phyloP scores from a whole-genome alignment of 495 filamentous ascomycete genomes.

The Hypoxylon rickii region DNA sequence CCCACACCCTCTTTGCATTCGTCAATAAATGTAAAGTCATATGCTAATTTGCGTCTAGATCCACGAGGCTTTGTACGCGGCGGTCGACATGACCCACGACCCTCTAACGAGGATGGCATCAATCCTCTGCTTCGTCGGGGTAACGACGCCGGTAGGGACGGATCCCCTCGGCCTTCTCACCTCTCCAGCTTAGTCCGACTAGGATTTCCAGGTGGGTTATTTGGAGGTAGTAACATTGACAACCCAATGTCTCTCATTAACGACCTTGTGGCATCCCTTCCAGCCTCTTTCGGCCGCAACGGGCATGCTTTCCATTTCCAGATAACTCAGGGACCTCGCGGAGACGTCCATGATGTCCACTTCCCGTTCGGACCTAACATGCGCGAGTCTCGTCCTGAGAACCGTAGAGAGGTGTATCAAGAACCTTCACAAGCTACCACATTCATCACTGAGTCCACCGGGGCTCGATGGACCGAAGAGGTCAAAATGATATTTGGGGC shows the following conservation, averaged over 20 bases:
- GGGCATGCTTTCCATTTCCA: conserved; percentile 48
- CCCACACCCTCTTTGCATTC: not conserved
- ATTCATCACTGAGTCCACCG: conserved; percentile 72
- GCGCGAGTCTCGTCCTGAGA: conserved; percentile 46
- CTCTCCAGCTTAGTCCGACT: conserved; percentile 42
- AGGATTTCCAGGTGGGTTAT: conserved; percentile 39
- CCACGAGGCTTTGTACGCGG: conserved; percentile 46
- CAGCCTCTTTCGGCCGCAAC: conserved; percentile 37
- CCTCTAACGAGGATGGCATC: conserved; percentile 69
- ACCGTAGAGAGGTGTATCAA: conserved; percentile 49
- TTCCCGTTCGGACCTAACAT: conserved; percentile 39
- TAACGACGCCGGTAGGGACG: conserved; percentile 42
- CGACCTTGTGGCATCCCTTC: conserved; percentile 43
- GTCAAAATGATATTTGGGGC: conserved; percentile 80
- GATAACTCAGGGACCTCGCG: conserved; percentile 45
- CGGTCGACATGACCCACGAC: conserved; percentile 34
- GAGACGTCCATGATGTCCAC: conserved; percentile 43
- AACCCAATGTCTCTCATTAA: conserved; percentile 49
- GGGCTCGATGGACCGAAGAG: conserved; percentile 85
- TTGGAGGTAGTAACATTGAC: conserved; percentile 34
- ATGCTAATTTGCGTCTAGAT: conserved; percentile 39
- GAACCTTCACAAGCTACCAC: conserved; percentile 63
- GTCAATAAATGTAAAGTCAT: not conserved
- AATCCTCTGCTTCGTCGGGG: conserved; percentile 72
- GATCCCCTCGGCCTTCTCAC: conserved; percentile 38